These are phyloP conservation scores for Phaffomyces thermotolerans DNA, from an alignment of 805 yeast genomes.

Conservation along the genomic window DNA sequence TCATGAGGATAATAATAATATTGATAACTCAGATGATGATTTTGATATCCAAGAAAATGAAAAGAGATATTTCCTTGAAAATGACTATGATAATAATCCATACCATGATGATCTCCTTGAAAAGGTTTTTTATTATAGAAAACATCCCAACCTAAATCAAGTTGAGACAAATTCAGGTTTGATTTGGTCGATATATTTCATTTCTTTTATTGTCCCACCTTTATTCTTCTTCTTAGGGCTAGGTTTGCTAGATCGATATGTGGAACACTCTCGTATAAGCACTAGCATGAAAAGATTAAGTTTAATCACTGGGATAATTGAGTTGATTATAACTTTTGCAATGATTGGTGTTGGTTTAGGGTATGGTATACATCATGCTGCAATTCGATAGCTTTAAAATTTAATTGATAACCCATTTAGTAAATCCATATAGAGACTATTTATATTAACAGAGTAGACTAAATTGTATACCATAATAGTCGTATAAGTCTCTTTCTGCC, in stretches of 20 bases:
- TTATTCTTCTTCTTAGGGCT: conserved; percentile 24
- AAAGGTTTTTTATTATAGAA: conserved; percentile 15
- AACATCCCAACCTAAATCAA: conserved; percentile 1
- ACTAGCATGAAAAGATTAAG: conserved; percentile 13
- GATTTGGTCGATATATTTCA: conserved; percentile 11
- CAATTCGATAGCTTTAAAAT: background rate
- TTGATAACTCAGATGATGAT: background rate
- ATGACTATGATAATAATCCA: background rate
- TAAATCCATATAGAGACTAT: too few species aligned
- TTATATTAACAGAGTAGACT: too few species aligned
- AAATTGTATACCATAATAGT: too few species aligned
- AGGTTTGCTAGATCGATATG: conserved; percentile 17
- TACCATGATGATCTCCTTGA: conserved; percentile 12
- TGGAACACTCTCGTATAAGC: conserved; percentile 6
- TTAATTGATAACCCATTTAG: background rate
- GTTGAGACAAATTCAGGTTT: background rate
- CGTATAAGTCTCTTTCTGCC: too few species aligned
- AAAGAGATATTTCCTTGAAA: background rate
- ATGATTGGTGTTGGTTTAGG: conserved; percentile 42
- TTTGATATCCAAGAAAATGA: background rate
- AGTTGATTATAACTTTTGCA: conserved; percentile 23
- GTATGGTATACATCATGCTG: conserved; percentile 6
- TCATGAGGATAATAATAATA: background rate
- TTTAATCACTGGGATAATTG: conserved; percentile 14
- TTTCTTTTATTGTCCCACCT: conserved; percentile 22